These are phyloP conservation scores for Trichoderma guizhouense DNA, from an alignment of 2,329 filamentous ascomycete genomes.

Conservation along the genomic window DNA sequence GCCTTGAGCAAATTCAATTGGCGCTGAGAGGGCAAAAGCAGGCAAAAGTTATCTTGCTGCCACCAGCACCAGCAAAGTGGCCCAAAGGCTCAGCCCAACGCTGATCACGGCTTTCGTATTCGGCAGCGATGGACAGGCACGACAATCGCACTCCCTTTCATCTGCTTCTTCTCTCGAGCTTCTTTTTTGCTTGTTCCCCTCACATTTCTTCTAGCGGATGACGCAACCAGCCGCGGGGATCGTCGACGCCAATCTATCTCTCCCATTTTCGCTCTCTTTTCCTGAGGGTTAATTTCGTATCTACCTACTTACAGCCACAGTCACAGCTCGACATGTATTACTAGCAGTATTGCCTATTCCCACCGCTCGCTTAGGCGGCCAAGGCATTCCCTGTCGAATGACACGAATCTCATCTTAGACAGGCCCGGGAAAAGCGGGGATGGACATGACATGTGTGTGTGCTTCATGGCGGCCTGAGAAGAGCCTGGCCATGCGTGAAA, in stretches of 20 bases:
- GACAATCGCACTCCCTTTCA: not conserved
- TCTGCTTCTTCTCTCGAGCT: not conserved
- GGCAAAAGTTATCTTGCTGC: not conserved
- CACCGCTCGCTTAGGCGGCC: not conserved
- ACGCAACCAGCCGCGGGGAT: not conserved
- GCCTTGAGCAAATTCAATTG: not conserved
- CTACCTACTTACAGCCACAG: not conserved
- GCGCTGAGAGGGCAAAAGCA: not conserved
- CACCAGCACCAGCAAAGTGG: not conserved
- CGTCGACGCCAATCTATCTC: not conserved
- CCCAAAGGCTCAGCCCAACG: not conserved
- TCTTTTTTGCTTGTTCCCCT: not conserved
- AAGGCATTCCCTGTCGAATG: constrained; percentile 2
- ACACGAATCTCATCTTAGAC: not conserved
- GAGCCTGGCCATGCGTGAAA: not conserved
- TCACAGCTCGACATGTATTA: not conserved
- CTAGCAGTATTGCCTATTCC: not conserved
- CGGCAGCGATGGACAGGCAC: not conserved
- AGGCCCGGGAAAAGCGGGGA: constrained; percentile 4
- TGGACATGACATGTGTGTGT: not conserved
- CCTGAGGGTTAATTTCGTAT: not conserved
- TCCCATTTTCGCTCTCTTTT: not conserved
- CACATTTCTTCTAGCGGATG: not conserved
- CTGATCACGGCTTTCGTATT: constrained; percentile 4
- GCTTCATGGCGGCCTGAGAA: constrained; percentile 2